Evolutionary conservation across 208 protist species (phyloP).

Genomic region (Trypanosoma platydactyli): DNA sequence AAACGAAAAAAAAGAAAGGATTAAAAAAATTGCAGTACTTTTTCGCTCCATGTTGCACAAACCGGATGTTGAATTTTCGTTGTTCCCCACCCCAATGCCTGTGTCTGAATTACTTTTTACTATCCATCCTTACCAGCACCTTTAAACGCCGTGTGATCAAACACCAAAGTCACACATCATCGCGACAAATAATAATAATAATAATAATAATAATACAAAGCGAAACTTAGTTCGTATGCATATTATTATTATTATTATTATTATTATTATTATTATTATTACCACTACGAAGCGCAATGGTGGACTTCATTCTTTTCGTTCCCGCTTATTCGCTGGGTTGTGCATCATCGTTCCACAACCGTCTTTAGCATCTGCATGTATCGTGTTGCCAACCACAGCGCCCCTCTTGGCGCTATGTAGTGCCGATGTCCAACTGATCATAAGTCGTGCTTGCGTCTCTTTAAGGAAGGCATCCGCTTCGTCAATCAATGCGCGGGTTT

Average conservation of each 20-base stretch:
- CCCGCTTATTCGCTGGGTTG: not conserved
- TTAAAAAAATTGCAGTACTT: not conserved
- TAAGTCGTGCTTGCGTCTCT: conserved; percentile 23
- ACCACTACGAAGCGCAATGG: too few relatives aligned
- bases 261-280: conserved; percentile 9
- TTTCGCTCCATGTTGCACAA: too few relatives aligned
- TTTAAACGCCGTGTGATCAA: too few relatives aligned
- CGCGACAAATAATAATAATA: too few relatives aligned
- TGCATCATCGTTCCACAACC: not conserved
- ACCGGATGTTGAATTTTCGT: too few relatives aligned
- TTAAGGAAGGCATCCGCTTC: conserved; percentile 30
- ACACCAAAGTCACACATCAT: too few relatives aligned
- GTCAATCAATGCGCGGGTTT: conserved; percentile 19
- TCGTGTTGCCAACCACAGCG: not conserved
- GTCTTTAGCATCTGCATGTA: conserved; percentile 4
- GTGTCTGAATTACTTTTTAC: too few relatives aligned
- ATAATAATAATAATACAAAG: too few relatives aligned
- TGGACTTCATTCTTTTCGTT: too few relatives aligned
- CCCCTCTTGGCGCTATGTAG: conserved; percentile 18
- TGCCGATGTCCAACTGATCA: conserved; percentile 22
- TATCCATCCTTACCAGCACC: not conserved
- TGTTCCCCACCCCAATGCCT: too few relatives aligned
- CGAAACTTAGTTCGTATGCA: too few relatives aligned
- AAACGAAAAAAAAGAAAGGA: conserved; percentile 7
- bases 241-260: not conserved